Conservation (phyloP, 768 basidiomycete species). For the Cystobasidiopsis lactophilus region DNA sequence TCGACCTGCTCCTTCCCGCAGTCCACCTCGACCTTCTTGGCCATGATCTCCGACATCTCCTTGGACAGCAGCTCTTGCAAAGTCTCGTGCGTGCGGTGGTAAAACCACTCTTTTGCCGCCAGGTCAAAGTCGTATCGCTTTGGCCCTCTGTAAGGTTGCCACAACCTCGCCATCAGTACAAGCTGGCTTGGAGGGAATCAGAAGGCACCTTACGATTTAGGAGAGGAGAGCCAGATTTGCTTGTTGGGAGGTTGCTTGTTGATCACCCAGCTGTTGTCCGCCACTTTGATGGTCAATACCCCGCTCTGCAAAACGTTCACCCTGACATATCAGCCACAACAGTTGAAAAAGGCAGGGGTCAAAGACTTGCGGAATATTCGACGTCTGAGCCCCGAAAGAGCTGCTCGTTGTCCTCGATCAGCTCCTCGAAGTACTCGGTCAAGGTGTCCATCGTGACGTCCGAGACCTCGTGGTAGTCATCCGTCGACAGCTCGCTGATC, state of each 20-base stretch:
- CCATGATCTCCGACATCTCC: conserved; percentile 35
- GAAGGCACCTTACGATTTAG: conserved; percentile 39
- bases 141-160: conserved; percentile 41
- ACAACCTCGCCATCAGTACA: not conserved
- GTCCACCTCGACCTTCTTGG: not conserved
- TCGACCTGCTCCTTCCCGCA: not conserved
- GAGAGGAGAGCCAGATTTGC: conserved; percentile 89
- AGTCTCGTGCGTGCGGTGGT: conserved; percentile 41
- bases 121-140: conserved; percentile 67
- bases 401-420: conserved; percentile 37
- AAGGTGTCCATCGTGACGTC: conserved; percentile 56
- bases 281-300: conserved; percentile 60
- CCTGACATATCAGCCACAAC: not conserved
- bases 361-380: conserved; percentile 48
- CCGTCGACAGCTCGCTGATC: conserved; percentile 38
- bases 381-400: conserved; percentile 47
- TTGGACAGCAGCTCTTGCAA: conserved; percentile 42
- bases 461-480: conserved; percentile 46
- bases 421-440: conserved; percentile 47
- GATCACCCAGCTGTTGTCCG: conserved; percentile 69
- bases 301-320: conserved; percentile 39
- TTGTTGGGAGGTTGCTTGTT: conserved; percentile 96
- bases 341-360: not conserved
- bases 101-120: conserved; percentile 44
- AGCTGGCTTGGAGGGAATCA: not conserved